Conservation (phyloP, 129 eudicot genomes). For the Daucus carota region DH1_v3.0 NC_030383.2:13300501-13301000, state of each 20-base stretch:
- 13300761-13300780: slow-evolving; percentile 41
- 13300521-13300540: slow-evolving; percentile 19
- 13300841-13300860: slow-evolving; percentile 30
- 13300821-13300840: slow-evolving; percentile 37
- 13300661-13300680: slow-evolving; percentile 15
- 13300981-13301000: slow-evolving; percentile 16
- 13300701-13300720: slow-evolving; percentile 20
- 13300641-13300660: slow-evolving; percentile 39
- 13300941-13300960: slow-evolving; percentile 4
- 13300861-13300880: slow-evolving; percentile 39
- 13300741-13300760: slow-evolving; percentile 31
- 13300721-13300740: slow-evolving; percentile 28
- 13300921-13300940: slow-evolving; percentile 21
- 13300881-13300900: slow-evolving; percentile 23
- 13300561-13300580: slow-evolving; percentile 55
- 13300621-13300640: slow-evolving; percentile 32
- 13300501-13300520: slow-evolving; percentile 30
- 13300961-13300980: slow-evolving; percentile 12
- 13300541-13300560: slow-evolving; percentile 50
- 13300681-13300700: slow-evolving; percentile 36
- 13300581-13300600: slow-evolving; percentile 26
- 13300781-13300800: slow-evolving; percentile 24
- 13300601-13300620: slow-evolving; percentile 48
- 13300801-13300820: slow-evolving; percentile 35
- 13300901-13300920: slow-evolving; percentile 21